Evolutionary conservation across 495 filamentous ascomycete species (phyloP).

Genomic region (Platismatia glauca): DNA sequence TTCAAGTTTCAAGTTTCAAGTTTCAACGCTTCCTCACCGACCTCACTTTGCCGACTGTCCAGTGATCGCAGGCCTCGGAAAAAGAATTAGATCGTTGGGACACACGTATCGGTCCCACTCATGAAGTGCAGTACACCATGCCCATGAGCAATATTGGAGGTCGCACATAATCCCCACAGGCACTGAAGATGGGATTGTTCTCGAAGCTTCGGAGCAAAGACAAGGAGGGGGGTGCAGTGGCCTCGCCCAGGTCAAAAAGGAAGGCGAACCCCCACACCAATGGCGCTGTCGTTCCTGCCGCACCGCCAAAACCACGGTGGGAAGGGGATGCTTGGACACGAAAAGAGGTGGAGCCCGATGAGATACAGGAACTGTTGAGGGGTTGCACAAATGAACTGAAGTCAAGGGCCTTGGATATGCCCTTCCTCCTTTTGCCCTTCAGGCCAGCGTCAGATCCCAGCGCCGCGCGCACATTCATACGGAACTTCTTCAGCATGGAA

Average conservation of each 20-base stretch:
- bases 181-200: constrained; percentile 51
- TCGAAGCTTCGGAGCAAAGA: constrained; percentile 68
- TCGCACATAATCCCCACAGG: neutral
- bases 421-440: constrained; percentile 93
- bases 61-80: neutral
- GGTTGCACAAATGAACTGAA: constrained; percentile 88
- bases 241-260: constrained; percentile 47
- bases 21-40: neutral
- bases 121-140: neutral
- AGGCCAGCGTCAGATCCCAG: constrained; percentile 86
- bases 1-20: no score
- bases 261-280: constrained; percentile 47
- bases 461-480: constrained; percentile 81
- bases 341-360: constrained; percentile 77
- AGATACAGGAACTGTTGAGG: constrained; percentile 77
- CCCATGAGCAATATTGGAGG: neutral
- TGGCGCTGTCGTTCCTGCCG: constrained; percentile 33
- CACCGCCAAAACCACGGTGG: constrained; percentile 65
- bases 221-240: constrained; percentile 28
- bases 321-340: constrained; percentile 76
- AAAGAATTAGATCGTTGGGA: neutral
- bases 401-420: constrained; percentile 80
- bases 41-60: constrained; percentile 7
- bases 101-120: neutral
- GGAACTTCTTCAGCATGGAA: constrained; percentile 74